Percentiles rank a stretch among this genome's conserved stretches.
phyloP scores from a whole-genome alignment of 2,329 filamentous ascomycete species.

The Fusarium staphyleae region DNA sequence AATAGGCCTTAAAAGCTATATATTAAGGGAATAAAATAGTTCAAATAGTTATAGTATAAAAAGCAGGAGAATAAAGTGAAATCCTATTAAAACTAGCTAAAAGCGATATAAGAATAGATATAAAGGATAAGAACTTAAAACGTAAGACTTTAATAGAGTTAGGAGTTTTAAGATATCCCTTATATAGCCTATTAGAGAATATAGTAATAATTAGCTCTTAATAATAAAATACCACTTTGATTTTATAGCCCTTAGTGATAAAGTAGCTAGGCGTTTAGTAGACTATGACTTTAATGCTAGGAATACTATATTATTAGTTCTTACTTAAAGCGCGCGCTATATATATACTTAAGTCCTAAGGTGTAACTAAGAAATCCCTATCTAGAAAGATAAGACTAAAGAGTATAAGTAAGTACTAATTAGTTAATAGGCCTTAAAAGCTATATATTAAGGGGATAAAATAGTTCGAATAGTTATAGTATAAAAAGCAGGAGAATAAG shows the following conservation, averaged over 20 bases:
- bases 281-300: background rate
- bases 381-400: slow-evolving; percentile 5
- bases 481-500: too few relatives aligned
- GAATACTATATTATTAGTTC: background rate
- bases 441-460: too few relatives aligned
- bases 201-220: slow-evolving; percentile 6
- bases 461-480: too few relatives aligned
- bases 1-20: background rate
- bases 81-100: background rate
- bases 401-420: too few relatives aligned
- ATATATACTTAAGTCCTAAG: slow-evolving; percentile 11
- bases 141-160: slow-evolving; percentile 19
- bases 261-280: too few relatives aligned
- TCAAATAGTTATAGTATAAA: too few relatives aligned
- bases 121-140: slow-evolving; percentile 20
- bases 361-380: slow-evolving; percentile 2
- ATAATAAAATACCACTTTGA: too few relatives aligned
- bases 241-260: too few relatives aligned
- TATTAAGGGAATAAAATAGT: too few relatives aligned
- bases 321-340: slow-evolving; percentile 12
- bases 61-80: too few relatives aligned
- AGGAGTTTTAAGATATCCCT: slow-evolving; percentile 36
- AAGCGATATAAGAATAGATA: background rate
- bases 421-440: slow-evolving; percentile 1
- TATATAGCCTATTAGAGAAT: slow-evolving; percentile 20